Evolutionary conservation across 768 basidiomycete species (phyloP).

Genomic region (Lentinula raphanica): DNA sequence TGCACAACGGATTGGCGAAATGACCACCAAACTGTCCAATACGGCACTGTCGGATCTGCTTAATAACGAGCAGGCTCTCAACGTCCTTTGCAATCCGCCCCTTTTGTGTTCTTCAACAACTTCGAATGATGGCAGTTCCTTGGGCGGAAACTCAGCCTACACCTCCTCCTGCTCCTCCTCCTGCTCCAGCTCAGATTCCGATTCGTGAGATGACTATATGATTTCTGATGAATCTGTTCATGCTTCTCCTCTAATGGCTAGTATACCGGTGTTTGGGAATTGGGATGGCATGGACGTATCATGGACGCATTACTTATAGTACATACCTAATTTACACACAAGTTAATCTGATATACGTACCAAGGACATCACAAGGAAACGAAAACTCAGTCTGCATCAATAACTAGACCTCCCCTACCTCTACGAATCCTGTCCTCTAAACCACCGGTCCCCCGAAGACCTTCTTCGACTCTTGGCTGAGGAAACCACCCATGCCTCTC

Average conservation of each 20-base stretch:
- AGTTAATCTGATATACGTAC: neutral
- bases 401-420: constrained; percentile 66
- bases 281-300: neutral
- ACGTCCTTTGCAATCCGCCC: neutral
- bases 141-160: neutral
- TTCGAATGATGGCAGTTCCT: neutral
- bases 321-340: neutral
- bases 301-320: neutral
- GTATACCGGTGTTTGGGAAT: neutral
- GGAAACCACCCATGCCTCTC: constrained; percentile 75
- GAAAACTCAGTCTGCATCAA: constrained; percentile 48
- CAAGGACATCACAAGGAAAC: neutral
- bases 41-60: neutral
- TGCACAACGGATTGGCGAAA: neutral
- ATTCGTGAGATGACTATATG: neutral
- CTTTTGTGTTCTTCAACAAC: constrained; percentile 1
- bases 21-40: neutral
- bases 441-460: constrained; percentile 77
- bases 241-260: neutral
- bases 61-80: neutral
- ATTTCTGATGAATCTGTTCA: neutral
- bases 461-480: constrained; percentile 78
- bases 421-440: constrained; percentile 75
- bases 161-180: constrained; percentile 7
- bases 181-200: constrained; percentile 5